Percentiles rank a stretch among this genome's conserved stretches.
Evolutionary conservation across 164 flowering plant genomes (phyloP).

Genomic region (Stephania japonica): DNA sequence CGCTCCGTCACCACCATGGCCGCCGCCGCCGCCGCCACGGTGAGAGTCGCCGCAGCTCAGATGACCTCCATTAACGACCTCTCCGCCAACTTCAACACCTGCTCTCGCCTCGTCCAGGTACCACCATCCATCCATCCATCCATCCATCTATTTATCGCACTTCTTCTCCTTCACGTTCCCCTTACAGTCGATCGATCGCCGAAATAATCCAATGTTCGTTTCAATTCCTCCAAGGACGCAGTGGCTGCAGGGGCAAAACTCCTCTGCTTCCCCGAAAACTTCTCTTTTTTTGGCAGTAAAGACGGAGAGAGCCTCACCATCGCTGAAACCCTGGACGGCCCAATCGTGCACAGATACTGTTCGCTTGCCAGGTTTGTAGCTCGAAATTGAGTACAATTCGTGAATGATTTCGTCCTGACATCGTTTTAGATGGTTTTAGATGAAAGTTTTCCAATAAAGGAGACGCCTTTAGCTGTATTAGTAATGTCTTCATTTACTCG

Average conservation of each 20-base stretch:
- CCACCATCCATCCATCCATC: background rate
- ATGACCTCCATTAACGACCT: constrained; percentile 90
- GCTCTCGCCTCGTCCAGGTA: constrained; percentile 79
- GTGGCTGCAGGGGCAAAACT: constrained; percentile 79
- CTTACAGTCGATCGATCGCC: too few species aligned
- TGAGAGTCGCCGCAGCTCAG: constrained; percentile 84
- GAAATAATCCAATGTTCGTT: background rate
- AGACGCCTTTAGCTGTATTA: too few species aligned
- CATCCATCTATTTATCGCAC: too few species aligned
- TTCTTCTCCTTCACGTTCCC: too few species aligned
- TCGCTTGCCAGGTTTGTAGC: constrained; percentile 68
- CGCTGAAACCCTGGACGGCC: constrained; percentile 81
- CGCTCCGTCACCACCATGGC: constrained; percentile 15
- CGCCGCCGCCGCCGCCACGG: constrained; percentile 41
- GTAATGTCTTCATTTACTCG: too few species aligned
- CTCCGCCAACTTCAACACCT: constrained; percentile 66
- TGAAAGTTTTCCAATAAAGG: too few species aligned
- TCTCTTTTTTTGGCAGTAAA: constrained; percentile 58
- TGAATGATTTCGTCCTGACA: background rate
- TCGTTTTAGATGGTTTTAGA: too few species aligned
- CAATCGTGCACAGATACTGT: constrained; percentile 72
- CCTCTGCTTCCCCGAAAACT: constrained; percentile 83
- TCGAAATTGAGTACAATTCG: too few species aligned
- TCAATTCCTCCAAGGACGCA: constrained; percentile 56
- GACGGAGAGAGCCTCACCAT: constrained; percentile 65